Percentiles rank a stretch among this genome's conserved stretches.
These are phyloP conservation scores for Dittrichia graveolens DNA, from an alignment of 129 eudicot species.

Conservation along the genomic window DNA sequence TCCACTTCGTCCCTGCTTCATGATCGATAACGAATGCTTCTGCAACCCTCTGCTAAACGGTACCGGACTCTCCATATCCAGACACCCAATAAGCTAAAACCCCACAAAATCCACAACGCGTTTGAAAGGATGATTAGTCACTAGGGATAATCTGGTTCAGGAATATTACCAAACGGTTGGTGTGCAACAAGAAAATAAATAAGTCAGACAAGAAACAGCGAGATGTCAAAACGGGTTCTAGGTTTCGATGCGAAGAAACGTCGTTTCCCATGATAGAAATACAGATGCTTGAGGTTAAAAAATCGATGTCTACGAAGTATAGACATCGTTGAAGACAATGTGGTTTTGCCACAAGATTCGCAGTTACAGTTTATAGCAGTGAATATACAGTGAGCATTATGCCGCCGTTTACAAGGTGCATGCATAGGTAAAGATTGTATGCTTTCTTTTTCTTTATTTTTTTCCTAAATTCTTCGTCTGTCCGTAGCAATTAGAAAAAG, in stretches of 20 bases:
- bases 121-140: slow-evolving; percentile 7
- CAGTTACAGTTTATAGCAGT: slow-evolving; percentile 28
- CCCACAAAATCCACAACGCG: background rate
- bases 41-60: slow-evolving; percentile 40
- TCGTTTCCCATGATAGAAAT: slow-evolving; percentile 24
- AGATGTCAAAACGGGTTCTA: slow-evolving; percentile 17
- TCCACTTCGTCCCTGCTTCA: slow-evolving; percentile 55
- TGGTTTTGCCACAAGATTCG: slow-evolving; percentile 39
- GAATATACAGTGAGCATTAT: slow-evolving; percentile 31
- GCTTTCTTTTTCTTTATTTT: background rate
- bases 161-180: slow-evolving; percentile 33
- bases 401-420: slow-evolving; percentile 38
- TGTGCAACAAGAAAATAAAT: slow-evolving; percentile 15
- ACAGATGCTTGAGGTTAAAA: slow-evolving; percentile 32
- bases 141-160: slow-evolving; percentile 33
- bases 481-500: slow-evolving; percentile 24
- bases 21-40: slow-evolving; percentile 32
- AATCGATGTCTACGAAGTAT: slow-evolving; percentile 44
- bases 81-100: slow-evolving; percentile 7
- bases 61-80: slow-evolving; percentile 47
- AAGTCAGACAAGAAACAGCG: slow-evolving; percentile 8
- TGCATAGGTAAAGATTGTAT: slow-evolving; percentile 5
- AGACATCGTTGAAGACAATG: slow-evolving; percentile 60
- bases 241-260: slow-evolving; percentile 23
- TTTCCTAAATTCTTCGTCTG: background rate